These are phyloP conservation scores for Monilinia vaccinii-corymbosi DNA, from an alignment of 2,329 filamentous ascomycete species.

Conservation along the genomic window DNA sequence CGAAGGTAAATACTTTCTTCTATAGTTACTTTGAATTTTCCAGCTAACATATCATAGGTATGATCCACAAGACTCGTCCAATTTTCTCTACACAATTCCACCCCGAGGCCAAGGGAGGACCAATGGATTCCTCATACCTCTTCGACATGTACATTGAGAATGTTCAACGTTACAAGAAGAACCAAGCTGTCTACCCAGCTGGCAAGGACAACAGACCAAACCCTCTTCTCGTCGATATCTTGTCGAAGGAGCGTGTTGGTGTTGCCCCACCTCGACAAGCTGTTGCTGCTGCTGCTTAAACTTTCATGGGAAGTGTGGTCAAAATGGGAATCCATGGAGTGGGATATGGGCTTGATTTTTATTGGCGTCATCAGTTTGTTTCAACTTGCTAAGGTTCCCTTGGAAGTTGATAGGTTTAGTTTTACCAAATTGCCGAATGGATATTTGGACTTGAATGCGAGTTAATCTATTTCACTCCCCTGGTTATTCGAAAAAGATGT, in stretches of 20 bases:
- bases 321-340: background rate
- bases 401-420: background rate
- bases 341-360: background rate
- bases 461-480: background rate
- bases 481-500: background rate
- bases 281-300: conserved; percentile 17
- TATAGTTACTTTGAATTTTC: background rate
- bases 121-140: conserved; percentile 88
- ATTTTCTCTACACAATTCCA: conserved; percentile 99
- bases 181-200: conserved; percentile 58
- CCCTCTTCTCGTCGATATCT: conserved; percentile 78
- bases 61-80: conserved; percentile 91
- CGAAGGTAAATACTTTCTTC: conserved; percentile 49
- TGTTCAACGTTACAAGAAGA: conserved; percentile 81
- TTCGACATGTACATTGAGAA: conserved; percentile 95
- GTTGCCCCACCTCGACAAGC: conserved; percentile 39
- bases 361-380: background rate
- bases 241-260: conserved; percentile 90
- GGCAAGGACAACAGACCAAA: conserved; percentile 80
- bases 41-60: conserved; percentile 37
- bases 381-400: background rate
- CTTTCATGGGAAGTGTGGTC: background rate
- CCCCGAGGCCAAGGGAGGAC: conserved; percentile 94
- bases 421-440: background rate
- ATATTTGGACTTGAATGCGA: background rate